phyloP scores from a whole-genome alignment of 2,329 filamentous ascomycete species.

The Ophiostoma ulmi region DNA sequence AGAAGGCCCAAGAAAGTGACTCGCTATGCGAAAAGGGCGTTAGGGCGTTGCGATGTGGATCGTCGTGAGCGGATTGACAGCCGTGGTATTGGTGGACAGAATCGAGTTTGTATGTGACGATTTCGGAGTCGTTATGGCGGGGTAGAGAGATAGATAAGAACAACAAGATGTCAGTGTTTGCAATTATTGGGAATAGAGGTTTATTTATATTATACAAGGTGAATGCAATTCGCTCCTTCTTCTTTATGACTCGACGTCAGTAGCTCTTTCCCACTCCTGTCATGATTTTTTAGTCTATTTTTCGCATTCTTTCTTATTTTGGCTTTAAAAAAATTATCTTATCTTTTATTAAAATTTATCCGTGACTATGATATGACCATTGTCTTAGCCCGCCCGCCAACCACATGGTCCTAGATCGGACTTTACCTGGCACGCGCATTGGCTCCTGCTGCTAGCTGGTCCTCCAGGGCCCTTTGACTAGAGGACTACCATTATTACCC shows the following conservation, averaged over 20 bases:
- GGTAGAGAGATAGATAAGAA: slow-evolving; percentile 4
- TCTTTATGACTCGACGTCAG: slow-evolving; percentile 19
- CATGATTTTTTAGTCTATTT: slow-evolving; percentile 19
- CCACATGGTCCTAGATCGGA: slow-evolving; percentile 26
- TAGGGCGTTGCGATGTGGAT: slow-evolving; percentile 4
- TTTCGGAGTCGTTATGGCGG: slow-evolving; percentile 19
- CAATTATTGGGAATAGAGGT: neutral
- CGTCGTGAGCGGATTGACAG: slow-evolving; percentile 9
- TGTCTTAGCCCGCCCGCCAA: slow-evolving; percentile 5
- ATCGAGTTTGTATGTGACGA: slow-evolving; percentile 6
- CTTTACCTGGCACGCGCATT: slow-evolving; percentile 24
- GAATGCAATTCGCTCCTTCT: neutral
- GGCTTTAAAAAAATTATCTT: neutral
- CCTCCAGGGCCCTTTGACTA: neutral
- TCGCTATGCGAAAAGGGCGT: neutral
- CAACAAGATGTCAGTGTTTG: neutral
- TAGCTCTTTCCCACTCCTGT: slow-evolving; percentile 7
- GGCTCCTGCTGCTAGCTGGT: slow-evolving; percentile 24
- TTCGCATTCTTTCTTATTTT: slow-evolving; percentile 12
- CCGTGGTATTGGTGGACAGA: slow-evolving; percentile 6
- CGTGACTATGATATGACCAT: neutral
- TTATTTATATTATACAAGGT: no score
- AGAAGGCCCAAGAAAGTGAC: slow-evolving; percentile 3
- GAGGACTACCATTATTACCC: neutral
- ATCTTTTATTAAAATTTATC: slow-evolving; percentile 15